Evolutionary conservation across 208 protist species (phyloP).

Genomic region (Acanthamoeba triangularis): DNA sequence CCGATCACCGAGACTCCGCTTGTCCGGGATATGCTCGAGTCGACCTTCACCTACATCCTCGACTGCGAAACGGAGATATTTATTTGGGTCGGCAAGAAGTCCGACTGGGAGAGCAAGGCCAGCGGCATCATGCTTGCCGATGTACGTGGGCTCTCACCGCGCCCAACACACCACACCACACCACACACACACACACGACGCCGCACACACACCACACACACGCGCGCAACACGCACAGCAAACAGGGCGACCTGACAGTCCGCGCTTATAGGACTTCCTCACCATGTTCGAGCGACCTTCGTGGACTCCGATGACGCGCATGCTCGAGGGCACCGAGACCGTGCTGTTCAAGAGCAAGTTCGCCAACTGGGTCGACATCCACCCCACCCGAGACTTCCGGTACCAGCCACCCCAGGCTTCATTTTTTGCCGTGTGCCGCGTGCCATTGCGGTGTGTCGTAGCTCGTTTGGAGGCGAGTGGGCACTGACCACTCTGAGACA

Average conservation of each 20-base stretch:
- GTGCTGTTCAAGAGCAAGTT: slow-evolving; percentile 79
- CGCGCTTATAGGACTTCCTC: slow-evolving; percentile 33
- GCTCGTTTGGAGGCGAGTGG: too few species aligned
- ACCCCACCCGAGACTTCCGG: slow-evolving; percentile 17
- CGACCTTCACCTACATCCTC: slow-evolving; percentile 81
- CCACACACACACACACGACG: too few species aligned
- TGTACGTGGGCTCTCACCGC: background rate
- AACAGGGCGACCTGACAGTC: background rate
- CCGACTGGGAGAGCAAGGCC: slow-evolving; percentile 77
- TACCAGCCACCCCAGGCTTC: background rate
- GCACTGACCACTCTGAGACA: background rate
- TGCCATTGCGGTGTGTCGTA: too few species aligned
- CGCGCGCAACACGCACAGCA: too few species aligned
- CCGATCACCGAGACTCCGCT: slow-evolving; percentile 33
- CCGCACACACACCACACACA: too few species aligned
- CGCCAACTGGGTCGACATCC: slow-evolving; percentile 69
- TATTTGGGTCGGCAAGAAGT: slow-evolving; percentile 84
- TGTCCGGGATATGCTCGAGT: slow-evolving; percentile 71
- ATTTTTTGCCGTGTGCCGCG: too few species aligned
- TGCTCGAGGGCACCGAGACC: slow-evolving; percentile 71
- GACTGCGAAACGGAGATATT: slow-evolving; percentile 85
- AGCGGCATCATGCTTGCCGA: slow-evolving; percentile 73
- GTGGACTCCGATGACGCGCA: slow-evolving; percentile 78
- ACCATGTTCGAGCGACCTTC: slow-evolving; percentile 74
- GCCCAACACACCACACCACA: background rate